A percentile compares a stretch with the other conserved stretches of the same genome.
Conservation (phyloP, 164 flowering plant species). For the Houttuynia cordata region DNA sequence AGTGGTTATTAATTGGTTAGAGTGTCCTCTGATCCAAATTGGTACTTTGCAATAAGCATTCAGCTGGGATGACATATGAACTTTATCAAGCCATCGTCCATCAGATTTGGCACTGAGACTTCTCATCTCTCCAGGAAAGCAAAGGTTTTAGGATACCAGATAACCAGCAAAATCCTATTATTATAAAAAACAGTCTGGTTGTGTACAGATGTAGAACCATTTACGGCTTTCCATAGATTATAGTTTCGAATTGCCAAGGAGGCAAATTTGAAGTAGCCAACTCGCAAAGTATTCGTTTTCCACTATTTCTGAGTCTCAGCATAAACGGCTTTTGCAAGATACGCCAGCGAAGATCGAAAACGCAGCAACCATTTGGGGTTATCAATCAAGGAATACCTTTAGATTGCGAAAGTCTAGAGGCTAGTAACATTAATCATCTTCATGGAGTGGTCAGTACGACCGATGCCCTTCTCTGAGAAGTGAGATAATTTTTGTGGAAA, state of each 20-base stretch:
- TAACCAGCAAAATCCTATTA: constrained; percentile 59
- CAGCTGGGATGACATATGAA: constrained; percentile 43
- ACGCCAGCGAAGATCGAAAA: constrained; percentile 45
- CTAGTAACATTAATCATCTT: constrained; percentile 46
- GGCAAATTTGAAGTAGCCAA: constrained; percentile 31
- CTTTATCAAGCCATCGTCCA: constrained; percentile 56
- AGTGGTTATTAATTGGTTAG: too few relatives aligned
- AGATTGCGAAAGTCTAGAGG: constrained; percentile 37
- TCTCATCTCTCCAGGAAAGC: constrained; percentile 51
- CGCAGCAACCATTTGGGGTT: constrained; percentile 8
- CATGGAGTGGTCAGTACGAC: constrained; percentile 24
- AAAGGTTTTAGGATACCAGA: constrained; percentile 48
- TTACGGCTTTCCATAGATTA: constrained; percentile 58
- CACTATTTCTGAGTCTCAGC: constrained; percentile 45
- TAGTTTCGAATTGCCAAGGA: constrained; percentile 41
- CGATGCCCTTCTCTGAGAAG: constrained; percentile 50
- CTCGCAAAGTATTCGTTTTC: constrained; percentile 65
- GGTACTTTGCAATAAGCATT: constrained; percentile 28
- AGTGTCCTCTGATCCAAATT: constrained; percentile 44
- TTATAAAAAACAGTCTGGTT: constrained; percentile 50
- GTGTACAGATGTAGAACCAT: constrained; percentile 16
- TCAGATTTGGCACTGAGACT: constrained; percentile 47
- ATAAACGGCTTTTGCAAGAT: constrained; percentile 61
- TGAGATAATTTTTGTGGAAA: constrained; percentile 37
- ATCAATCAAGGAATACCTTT: constrained; percentile 19